Percentiles rank a stretch among this genome's conserved stretches.
Conservation (phyloP, 2,329 filamentous ascomycete species). For the Monosporascus sp. region DNA sequence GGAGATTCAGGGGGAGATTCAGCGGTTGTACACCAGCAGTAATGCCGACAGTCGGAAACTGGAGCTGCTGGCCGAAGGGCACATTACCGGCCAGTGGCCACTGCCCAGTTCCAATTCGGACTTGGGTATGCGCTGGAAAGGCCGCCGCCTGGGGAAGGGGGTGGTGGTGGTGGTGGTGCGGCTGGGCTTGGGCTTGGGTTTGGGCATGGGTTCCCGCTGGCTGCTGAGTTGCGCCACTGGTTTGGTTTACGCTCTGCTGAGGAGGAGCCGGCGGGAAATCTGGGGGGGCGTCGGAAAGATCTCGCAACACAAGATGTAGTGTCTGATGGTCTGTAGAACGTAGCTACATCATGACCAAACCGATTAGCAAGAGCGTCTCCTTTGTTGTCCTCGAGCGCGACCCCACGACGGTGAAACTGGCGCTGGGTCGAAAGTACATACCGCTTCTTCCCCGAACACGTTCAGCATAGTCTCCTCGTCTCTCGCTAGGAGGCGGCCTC, state of each 20-base stretch:
- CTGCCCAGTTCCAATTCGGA: conserved; percentile 7
- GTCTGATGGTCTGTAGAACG: conserved; percentile 21
- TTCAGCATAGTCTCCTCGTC: conserved; percentile 51
- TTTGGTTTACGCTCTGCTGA: conserved; percentile 2
- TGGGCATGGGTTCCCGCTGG: conserved; percentile 9
- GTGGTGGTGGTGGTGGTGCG: conserved; percentile 9
- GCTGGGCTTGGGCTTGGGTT: conserved; percentile 8
- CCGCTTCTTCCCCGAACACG: conserved; percentile 50
- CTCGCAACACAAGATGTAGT: conserved; percentile 29
- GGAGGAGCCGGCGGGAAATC: conserved; percentile 10
- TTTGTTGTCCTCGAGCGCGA: not conserved
- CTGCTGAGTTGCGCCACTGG: conserved; percentile 10
- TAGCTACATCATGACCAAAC: conserved; percentile 16
- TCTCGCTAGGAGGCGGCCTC: conserved; percentile 49
- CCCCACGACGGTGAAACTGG: not conserved
- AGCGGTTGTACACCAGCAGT: conserved; percentile 2
- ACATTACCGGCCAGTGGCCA: not conserved
- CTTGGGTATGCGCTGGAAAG: conserved; percentile 9
- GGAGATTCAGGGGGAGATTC: not conserved
- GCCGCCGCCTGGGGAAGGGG: conserved; percentile 1
- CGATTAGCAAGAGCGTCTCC: conserved; percentile 7
- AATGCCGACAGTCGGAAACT: not conserved
- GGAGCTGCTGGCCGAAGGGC: not conserved
- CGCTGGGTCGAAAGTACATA: conserved; percentile 26
- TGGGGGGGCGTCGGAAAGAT: conserved; percentile 19